Conservation (phyloP, 179 eudicot species). For the Sideroxylon spinosum region DNA sequence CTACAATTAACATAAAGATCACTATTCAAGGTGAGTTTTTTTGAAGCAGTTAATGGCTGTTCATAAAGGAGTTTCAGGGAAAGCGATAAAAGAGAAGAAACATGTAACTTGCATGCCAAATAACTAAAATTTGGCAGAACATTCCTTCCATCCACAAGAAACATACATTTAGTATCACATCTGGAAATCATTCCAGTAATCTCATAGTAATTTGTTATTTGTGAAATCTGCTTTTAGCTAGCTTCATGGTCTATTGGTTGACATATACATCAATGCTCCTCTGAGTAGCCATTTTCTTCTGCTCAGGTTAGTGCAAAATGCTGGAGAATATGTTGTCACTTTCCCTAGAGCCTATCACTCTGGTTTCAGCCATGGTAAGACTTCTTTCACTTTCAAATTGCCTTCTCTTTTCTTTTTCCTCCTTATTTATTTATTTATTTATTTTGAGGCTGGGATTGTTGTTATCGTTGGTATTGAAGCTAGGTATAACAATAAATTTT, state of each 20-base stretch:
- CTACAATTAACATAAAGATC: background rate
- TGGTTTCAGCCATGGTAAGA: slow-evolving; percentile 93
- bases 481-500: background rate
- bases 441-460: slow-evolving; percentile 10
- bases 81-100: slow-evolving; percentile 12
- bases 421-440: background rate
- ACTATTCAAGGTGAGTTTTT: slow-evolving; percentile 6
- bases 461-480: slow-evolving; percentile 1
- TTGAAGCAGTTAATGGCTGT: slow-evolving; percentile 3
- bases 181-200: slow-evolving; percentile 6
- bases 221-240: no score
- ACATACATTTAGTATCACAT: background rate
- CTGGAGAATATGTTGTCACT: slow-evolving; percentile 97
- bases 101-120: background rate
- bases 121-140: background rate
- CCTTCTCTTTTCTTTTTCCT: background rate
- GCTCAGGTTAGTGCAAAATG: slow-evolving; percentile 91
- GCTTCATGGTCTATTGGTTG: background rate
- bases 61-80: slow-evolving; percentile 1
- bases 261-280: slow-evolving; percentile 3
- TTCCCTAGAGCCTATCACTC: slow-evolving; percentile 98
- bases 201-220: background rate
- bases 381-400: slow-evolving; percentile 3
- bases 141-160: no score
- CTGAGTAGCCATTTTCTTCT: slow-evolving; percentile 25